Conservation (phyloP, 108 stramenopile species). For the Schizochytrium sp. region DNA sequence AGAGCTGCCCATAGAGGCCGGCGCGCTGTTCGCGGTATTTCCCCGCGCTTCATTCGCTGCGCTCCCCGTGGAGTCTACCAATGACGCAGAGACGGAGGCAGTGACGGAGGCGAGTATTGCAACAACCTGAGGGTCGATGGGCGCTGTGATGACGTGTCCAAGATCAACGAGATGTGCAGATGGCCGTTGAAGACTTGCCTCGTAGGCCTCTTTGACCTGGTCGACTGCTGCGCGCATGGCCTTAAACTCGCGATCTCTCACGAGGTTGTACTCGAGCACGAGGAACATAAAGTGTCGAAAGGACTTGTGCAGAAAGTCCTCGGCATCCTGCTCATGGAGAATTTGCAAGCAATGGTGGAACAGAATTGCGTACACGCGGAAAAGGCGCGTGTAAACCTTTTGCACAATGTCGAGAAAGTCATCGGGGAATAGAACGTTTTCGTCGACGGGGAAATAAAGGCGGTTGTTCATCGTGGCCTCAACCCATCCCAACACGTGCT, state of each 20-base stretch:
- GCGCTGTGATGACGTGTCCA: neutral
- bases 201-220: neutral
- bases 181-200: neutral
- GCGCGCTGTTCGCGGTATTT: too few relatives aligned
- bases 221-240: neutral
- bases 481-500: neutral
- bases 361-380: neutral
- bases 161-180: neutral
- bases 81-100: neutral
- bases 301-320: neutral
- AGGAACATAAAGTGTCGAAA: slow-evolving; percentile 7
- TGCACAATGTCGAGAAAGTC: neutral
- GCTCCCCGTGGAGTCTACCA: too few relatives aligned
- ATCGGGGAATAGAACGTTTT: neutral
- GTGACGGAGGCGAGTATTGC: neutral
- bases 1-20: too few relatives aligned
- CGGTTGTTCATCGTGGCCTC: neutral
- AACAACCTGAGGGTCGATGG: neutral
- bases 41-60: too few relatives aligned
- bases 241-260: neutral
- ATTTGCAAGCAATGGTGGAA: neutral
- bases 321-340: neutral
- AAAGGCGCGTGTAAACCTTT: neutral
- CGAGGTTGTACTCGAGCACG: neutral
- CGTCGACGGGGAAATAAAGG: neutral